These are phyloP conservation scores for Debaryomyces castellii DNA, from an alignment of 805 yeast species.

Conservation along the genomic window DNA sequence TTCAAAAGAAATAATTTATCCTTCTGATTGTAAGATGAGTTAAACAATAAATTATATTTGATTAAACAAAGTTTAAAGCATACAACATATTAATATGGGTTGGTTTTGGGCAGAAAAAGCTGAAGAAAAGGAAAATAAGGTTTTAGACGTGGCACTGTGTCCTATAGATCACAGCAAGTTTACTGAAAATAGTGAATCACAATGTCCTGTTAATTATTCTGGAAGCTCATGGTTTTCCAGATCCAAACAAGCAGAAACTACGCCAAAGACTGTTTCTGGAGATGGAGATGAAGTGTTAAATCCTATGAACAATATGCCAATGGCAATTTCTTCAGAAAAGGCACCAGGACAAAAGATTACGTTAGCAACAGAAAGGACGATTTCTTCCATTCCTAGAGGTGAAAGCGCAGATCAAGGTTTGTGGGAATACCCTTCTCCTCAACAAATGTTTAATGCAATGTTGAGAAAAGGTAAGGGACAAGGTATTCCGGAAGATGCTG, in stretches of 20 bases:
- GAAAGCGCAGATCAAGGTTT: slow-evolving; percentile 59
- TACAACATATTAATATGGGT: slow-evolving; percentile 54
- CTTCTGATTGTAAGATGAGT: neutral
- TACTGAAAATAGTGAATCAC: slow-evolving; percentile 5
- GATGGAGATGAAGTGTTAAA: slow-evolving; percentile 47
- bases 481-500: slow-evolving; percentile 91
- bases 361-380: slow-evolving; percentile 79
- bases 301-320: slow-evolving; percentile 90
- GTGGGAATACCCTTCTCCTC: slow-evolving; percentile 99
- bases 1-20: neutral
- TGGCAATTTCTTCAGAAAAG: slow-evolving; percentile 57
- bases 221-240: slow-evolving; percentile 20
- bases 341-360: slow-evolving; percentile 79
- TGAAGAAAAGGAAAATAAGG: neutral
- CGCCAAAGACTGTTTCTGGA: slow-evolving; percentile 21
- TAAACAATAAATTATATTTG: neutral
- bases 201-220: slow-evolving; percentile 35
- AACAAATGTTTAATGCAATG: slow-evolving; percentile 99
- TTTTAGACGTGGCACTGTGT: slow-evolving; percentile 20
- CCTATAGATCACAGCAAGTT: slow-evolving; percentile 37
- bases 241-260: neutral
- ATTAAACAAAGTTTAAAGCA: neutral
- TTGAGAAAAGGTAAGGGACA: slow-evolving; percentile 86
- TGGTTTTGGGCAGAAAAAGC: slow-evolving; percentile 78
- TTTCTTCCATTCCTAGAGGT: slow-evolving; percentile 88